These are phyloP conservation scores for Colletotrichum costaricense DNA, from an alignment of 2,329 filamentous ascomycete genomes.

Conservation along the genomic window DNA sequence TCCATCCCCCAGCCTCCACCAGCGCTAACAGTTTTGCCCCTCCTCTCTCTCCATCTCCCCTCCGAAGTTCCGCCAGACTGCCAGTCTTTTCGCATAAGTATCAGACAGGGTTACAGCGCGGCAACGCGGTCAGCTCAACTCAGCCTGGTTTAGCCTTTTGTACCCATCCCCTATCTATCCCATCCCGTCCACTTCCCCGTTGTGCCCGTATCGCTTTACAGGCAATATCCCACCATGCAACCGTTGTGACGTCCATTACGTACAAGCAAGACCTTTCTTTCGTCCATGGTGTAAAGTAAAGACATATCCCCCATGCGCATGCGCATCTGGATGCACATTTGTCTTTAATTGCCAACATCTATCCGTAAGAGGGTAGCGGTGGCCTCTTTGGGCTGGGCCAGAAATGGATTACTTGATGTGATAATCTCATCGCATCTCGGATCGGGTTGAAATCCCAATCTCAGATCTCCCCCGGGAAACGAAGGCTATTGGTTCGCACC, in stretches of 20 bases:
- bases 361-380: not conserved
- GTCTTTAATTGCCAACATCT: not conserved
- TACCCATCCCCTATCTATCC: constrained; percentile 3
- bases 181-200: not conserved
- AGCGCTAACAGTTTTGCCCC: not conserved
- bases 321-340: not conserved
- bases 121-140: not conserved
- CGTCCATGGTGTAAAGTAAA: not conserved
- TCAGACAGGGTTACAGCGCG: not conserved
- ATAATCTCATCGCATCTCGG: not conserved
- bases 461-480: not conserved
- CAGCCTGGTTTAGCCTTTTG: not conserved
- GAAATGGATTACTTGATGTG: not conserved
- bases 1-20: not conserved
- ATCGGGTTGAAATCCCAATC: too few species aligned
- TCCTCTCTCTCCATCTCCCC: not conserved
- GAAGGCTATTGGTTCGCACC: not conserved
- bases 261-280: constrained; percentile 20
- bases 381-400: too few species aligned
- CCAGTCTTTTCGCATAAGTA: not conserved
- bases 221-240: constrained; percentile 23
- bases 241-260: constrained; percentile 20
- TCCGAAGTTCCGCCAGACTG: not conserved
- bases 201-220: constrained; percentile 12
- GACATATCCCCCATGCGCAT: not conserved